Evolutionary conservation across 352 stramenopile genomes (phyloP).

Genomic region (Bremia lactucae): DNA sequence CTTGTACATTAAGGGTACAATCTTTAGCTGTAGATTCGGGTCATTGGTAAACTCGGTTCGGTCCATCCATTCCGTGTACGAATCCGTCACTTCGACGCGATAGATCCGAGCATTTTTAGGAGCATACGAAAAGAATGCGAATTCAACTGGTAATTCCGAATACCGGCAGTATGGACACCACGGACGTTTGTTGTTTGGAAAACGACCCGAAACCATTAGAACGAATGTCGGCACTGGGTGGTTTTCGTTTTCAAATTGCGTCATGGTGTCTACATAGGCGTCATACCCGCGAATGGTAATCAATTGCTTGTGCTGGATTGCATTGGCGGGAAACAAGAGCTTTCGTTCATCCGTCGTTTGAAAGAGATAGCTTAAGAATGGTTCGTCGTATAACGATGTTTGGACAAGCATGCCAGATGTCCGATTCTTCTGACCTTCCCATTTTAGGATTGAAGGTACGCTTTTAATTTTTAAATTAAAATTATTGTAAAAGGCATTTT

Average conservation of each 20-base stretch:
- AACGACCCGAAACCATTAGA: slow-evolving; percentile 57
- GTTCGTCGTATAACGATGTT: slow-evolving; percentile 26
- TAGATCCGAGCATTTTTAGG: slow-evolving; percentile 42
- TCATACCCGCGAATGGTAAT: slow-evolving; percentile 24
- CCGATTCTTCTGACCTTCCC: slow-evolving; percentile 21
- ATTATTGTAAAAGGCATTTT: slow-evolving; percentile 37
- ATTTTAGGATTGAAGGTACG: slow-evolving; percentile 33
- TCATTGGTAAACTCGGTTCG: slow-evolving; percentile 49
- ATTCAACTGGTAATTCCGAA: slow-evolving; percentile 61
- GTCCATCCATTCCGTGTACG: slow-evolving; percentile 54
- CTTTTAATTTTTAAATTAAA: slow-evolving; percentile 27
- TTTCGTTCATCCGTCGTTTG: slow-evolving; percentile 24
- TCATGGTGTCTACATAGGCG: slow-evolving; percentile 23
- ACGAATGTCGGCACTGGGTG: slow-evolving; percentile 37
- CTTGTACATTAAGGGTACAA: slow-evolving; percentile 45
- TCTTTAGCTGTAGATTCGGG: slow-evolving; percentile 33
- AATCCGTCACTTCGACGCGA: slow-evolving; percentile 50
- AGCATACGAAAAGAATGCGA: slow-evolving; percentile 60
- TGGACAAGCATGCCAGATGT: slow-evolving; percentile 32
- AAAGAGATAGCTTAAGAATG: slow-evolving; percentile 41
- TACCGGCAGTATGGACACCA: slow-evolving; percentile 80
- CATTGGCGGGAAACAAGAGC: slow-evolving; percentile 11
- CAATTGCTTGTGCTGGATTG: slow-evolving; percentile 24
- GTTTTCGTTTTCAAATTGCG: slow-evolving; percentile 24
- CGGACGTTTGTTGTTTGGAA: slow-evolving; percentile 54